These are phyloP conservation scores for Copromyces sp. DNA, from an alignment of 495 filamentous ascomycete species.

Conservation along the genomic window DNA sequence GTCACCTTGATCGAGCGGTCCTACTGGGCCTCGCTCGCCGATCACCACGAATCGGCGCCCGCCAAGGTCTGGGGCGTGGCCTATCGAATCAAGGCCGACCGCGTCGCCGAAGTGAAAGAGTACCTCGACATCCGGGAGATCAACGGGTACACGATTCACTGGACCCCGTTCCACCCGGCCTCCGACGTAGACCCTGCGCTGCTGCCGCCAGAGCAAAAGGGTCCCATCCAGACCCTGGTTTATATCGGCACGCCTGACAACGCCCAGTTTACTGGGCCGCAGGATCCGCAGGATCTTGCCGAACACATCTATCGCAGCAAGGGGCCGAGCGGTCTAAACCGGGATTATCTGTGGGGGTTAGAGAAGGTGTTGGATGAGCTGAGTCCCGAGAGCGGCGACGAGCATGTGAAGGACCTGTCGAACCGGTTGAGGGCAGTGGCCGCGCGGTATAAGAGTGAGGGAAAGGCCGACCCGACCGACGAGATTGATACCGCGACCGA, in stretches of 20 bases:
- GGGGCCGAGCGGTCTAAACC: constrained; percentile 85
- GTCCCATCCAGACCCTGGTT: constrained; percentile 49
- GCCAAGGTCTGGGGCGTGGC: constrained; percentile 76
- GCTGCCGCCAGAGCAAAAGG: constrained; percentile 2
- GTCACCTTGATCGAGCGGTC: constrained; percentile 79
- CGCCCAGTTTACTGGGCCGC: constrained; percentile 80
- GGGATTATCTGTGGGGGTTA: constrained; percentile 78
- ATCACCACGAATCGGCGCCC: constrained; percentile 50
- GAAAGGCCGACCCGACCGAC: constrained; percentile 4
- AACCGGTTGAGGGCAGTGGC: constrained; percentile 42
- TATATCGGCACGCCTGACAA: constrained; percentile 95
- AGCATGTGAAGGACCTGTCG: constrained; percentile 61
- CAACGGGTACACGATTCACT: constrained; percentile 88
- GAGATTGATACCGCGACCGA: not conserved
- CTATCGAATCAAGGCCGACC: constrained; percentile 69
- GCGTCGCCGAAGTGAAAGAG: constrained; percentile 70
- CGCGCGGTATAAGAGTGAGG: constrained; percentile 10
- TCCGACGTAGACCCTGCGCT: constrained; percentile 23
- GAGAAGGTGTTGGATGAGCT: constrained; percentile 67
- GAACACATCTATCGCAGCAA: constrained; percentile 66
- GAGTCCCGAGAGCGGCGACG: constrained; percentile 70
- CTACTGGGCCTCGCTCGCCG: constrained; percentile 71
- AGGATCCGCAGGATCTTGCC: constrained; percentile 72
- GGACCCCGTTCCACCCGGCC: constrained; percentile 66
- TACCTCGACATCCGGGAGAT: constrained; percentile 95